Evolutionary conservation across 2,329 filamentous ascomycete genomes (phyloP), one percentile per base, ranked within the genome.

Genomic region (Neonectria hederae): DNA sequence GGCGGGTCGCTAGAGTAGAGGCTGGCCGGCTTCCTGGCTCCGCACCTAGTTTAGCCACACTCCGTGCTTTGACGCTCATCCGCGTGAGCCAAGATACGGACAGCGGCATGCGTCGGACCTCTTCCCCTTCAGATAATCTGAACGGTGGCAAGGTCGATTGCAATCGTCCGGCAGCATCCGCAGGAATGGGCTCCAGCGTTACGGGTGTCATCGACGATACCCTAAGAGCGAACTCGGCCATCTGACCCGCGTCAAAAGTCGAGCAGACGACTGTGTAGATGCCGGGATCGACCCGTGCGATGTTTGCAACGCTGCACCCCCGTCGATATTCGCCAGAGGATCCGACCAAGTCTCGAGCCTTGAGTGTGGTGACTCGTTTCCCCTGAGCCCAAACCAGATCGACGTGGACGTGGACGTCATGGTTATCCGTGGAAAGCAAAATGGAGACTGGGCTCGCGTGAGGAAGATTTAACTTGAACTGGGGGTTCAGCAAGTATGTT

Each of bases 271-370:
- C 85, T 0, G 93, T 97, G 77, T 98, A 99, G 0, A 84, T 84
- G 0, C 95, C 95, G 1, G 87, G 81, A 42, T 89, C 88, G 19
- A 97, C 80, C 21, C 81, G 67, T 74, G 73, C 77, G 69, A 87
- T 80, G 66, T 92, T 87, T 3, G 91, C 89, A 32, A 94, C 83
- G 4, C 92, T 92, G 75, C 91, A 92, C 28, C 92, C 91, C 28
- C 90, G 89, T 53, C 92, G 89, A 78, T 99, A 97, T 70, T 97
- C 93, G n/a, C 92, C 92, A 35, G 93, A 97, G 60, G 93, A 90
- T 22, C 87, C 87, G 24, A 97, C 86, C 42, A 98, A 88, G 75
- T 97, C 94, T 69, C 92, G 89, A 68, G 88, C 84, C 53, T 89
- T 86, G 17, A 97, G 84, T 22, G 87, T 82, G 19, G 89, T 86